Base-by-base conservation (phyloP, 768 basidiomycete genomes). In the Termitomyces sp. region DNA sequence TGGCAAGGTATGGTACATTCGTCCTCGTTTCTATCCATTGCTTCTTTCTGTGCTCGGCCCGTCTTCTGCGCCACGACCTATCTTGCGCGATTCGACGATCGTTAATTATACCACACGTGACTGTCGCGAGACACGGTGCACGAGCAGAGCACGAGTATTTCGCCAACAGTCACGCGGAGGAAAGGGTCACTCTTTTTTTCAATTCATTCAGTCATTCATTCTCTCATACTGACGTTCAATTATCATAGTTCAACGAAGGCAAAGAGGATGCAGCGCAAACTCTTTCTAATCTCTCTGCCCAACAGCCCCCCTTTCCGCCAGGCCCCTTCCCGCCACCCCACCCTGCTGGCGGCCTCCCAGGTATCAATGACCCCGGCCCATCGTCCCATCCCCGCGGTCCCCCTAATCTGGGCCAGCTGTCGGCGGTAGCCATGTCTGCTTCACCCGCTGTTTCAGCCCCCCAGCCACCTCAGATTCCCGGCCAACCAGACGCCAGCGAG, bases 371-470 rank as follows among this genome's bases (percentile, higher is more conserved):
- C 62, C 85, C 87, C 2, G 88, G 88, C 8, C 86, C 88, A n/a
- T 89, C 88, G 4, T 86, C 86, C 0, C 88, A 89, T 66, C 87
- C 86, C 5, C 82, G 84, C 6, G 88, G 87, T 0, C 87, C 87
- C 3, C 88, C 87, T 5, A 84, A 82, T 59, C 75, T 87, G 1
- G 84, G 84, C 13, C 86, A 87, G 57, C 74, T 87, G 62, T 81
- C 82, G 38, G 81, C 81, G 0, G 81, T 81, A 20, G 82, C 79
- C 0, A 77, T 84, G 69, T 81, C 81, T 59, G 76, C 81, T 7
- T 67, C 76, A 15, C 76, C 79, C 16, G 55, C 66, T 13, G 48
- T 54, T 33, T 44, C 58, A 7, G 65, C 51, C 13, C 59, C 64
- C 16, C 61, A 45, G 16, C 66, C 62, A 16, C 63, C 54, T 6